Percentiles rank a stretch among this genome's conserved stretches.
Conservation (phyloP, 768 basidiomycete species). For the Filobasidium wieringae region DNA sequence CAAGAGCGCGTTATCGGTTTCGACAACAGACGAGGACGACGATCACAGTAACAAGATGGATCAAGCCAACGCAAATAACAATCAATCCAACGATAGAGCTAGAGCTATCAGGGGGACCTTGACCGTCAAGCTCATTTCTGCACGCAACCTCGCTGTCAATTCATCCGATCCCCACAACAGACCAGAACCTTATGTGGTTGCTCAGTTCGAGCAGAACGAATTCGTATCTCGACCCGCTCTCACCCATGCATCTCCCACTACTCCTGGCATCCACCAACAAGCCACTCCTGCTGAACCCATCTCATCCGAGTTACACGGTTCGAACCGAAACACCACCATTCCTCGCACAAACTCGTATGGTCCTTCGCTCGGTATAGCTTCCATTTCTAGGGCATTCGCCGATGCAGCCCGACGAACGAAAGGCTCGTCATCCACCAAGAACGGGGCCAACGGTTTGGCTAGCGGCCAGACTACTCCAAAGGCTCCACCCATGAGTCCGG, state of each 20-base stretch:
- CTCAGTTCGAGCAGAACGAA: constrained; percentile 98
- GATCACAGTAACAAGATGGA: too few species aligned
- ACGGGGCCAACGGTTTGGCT: constrained; percentile 12
- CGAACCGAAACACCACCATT: neutral
- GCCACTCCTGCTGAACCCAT: neutral
- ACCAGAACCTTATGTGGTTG: constrained; percentile 64
- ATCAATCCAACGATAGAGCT: constrained; percentile 11
- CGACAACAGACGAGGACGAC: neutral
- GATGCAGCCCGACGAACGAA: constrained; percentile 35
- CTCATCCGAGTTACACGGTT: neutral
- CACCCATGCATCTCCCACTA: neutral
- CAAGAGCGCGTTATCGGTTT: neutral
- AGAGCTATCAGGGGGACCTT: constrained; percentile 50
- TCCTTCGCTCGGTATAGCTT: constrained; percentile 31
- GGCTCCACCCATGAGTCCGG: constrained; percentile 19
- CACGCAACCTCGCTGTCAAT: constrained; percentile 63
- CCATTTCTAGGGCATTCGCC: constrained; percentile 36
- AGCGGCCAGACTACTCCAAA: constrained; percentile 2
- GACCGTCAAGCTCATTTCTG: constrained; percentile 90
- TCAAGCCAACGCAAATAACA: neutral
- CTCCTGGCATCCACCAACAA: neutral
- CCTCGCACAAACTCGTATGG: constrained; percentile 15
- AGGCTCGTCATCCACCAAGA: neutral
- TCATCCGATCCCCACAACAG: constrained; percentile 8
- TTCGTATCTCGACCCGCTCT: constrained; percentile 62